Evolutionary conservation across 148 eudicot genomes (phyloP).

Genomic region (Rhododendron mucronatum): DNA sequence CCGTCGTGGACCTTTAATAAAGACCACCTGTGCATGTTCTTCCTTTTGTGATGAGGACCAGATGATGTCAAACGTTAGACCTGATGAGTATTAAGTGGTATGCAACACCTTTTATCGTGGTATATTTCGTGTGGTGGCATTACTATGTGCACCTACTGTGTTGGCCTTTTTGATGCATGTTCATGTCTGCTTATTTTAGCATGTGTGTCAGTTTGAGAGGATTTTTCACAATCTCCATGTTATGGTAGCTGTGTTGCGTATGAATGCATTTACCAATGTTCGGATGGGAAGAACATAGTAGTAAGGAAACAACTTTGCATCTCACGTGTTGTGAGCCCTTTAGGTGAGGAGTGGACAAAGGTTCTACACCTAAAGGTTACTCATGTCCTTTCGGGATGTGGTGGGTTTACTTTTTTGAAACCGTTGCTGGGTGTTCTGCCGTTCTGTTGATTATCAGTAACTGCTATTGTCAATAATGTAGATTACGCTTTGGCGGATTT

Average conservation of each 20-base stretch:
- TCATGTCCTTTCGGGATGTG: too few relatives aligned
- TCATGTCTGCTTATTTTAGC: background rate
- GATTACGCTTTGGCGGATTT: too few relatives aligned
- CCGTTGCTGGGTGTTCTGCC: background rate
- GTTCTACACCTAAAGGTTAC: too few relatives aligned
- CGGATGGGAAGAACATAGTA: background rate
- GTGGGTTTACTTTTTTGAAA: background rate
- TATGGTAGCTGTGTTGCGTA: background rate
- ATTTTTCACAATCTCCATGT: background rate
- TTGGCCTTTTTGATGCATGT: background rate
- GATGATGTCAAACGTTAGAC: too few relatives aligned
- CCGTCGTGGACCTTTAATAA: background rate
- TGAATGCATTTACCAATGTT: background rate
- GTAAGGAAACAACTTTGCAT: background rate
- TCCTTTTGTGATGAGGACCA: background rate
- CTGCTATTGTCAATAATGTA: too few relatives aligned
- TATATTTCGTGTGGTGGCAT: too few relatives aligned
- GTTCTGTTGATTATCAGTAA: background rate
- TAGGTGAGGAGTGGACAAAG: too few relatives aligned
- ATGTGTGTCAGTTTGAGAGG: background rate
- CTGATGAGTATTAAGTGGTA: too few relatives aligned
- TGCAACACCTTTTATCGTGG: too few relatives aligned
- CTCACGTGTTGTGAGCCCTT: background rate
- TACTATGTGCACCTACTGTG: too few relatives aligned
- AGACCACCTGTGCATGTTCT: background rate